Conservation (phyloP, 495 filamentous ascomycete genomes). For the Hypomontagnella monticulosa region DNA sequence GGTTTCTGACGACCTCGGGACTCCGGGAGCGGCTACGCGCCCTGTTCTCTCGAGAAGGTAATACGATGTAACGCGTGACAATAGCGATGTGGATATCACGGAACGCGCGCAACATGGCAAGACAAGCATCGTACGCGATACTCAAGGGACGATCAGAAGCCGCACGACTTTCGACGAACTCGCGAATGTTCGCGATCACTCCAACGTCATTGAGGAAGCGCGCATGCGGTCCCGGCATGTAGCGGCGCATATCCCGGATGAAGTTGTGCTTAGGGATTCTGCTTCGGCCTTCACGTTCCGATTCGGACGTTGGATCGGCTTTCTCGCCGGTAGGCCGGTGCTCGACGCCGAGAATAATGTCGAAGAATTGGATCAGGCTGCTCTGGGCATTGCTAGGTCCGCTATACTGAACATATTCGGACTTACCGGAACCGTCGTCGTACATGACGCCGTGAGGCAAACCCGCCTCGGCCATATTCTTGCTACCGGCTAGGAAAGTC, state of each 20-base stretch:
- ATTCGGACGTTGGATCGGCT: slow-evolving; percentile 53
- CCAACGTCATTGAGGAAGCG: slow-evolving; percentile 85
- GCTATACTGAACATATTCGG: slow-evolving; percentile 78
- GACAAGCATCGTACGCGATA: slow-evolving; percentile 88
- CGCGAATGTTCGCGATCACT: slow-evolving; percentile 85
- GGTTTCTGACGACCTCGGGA: slow-evolving; percentile 53
- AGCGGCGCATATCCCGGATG: slow-evolving; percentile 93
- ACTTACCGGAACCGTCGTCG: slow-evolving; percentile 74
- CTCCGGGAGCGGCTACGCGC: slow-evolving; percentile 57
- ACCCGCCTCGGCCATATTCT: slow-evolving; percentile 95
- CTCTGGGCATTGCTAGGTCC: slow-evolving; percentile 97
- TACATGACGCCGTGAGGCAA: slow-evolving; percentile 88
- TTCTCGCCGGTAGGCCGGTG: slow-evolving; percentile 89
- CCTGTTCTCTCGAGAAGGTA: slow-evolving; percentile 65
- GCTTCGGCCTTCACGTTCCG: slow-evolving; percentile 61
- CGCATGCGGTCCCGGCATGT: slow-evolving; percentile 95
- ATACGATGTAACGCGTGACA: slow-evolving; percentile 93
- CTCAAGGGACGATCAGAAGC: slow-evolving; percentile 69
- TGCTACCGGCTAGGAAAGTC: slow-evolving; percentile 92
- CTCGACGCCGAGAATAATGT: slow-evolving; percentile 88
- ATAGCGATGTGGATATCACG: slow-evolving; percentile 97
- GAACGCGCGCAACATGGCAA: slow-evolving; percentile 88
- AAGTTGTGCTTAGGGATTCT: slow-evolving; percentile 81
- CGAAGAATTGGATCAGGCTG: slow-evolving; percentile 94
- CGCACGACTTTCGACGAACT: slow-evolving; percentile 74